A percentile compares a stretch with the other conserved stretches of the same genome.
Evolutionary conservation across 139 green algal species (phyloP).

Genomic region (Asterochloris sp.): DNA sequence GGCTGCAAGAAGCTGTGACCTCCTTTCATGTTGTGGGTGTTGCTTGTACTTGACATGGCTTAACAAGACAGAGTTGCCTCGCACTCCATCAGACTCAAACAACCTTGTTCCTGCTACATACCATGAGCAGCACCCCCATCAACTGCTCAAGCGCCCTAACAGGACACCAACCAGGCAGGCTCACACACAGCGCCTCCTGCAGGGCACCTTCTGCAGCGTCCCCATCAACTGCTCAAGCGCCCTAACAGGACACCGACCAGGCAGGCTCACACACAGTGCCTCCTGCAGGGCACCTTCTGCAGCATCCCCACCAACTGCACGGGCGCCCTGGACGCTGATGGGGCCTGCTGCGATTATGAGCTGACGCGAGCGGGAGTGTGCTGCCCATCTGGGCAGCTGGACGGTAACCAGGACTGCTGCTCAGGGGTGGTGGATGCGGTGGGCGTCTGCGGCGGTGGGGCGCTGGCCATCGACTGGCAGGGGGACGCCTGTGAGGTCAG

Average conservation of each 20-base stretch:
- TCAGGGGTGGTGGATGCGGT: slow-evolving; percentile 3
- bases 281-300: slow-evolving; percentile 7
- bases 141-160: too few relatives aligned
- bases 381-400: neutral
- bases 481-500: neutral
- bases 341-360: slow-evolving; percentile 10
- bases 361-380: neutral
- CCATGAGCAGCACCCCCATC: too few relatives aligned
- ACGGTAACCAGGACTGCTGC: slow-evolving; percentile 9
- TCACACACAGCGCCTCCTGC: neutral
- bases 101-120: too few relatives aligned
- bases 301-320: slow-evolving; percentile 2
- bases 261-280: neutral
- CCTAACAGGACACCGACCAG: too few relatives aligned
- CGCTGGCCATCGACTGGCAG: slow-evolving; percentile 10
- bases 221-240: too few relatives aligned
- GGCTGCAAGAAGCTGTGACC: too few relatives aligned
- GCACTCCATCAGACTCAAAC: too few relatives aligned
- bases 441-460: neutral
- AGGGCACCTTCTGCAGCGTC: too few relatives aligned
- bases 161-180: too few relatives aligned
- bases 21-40: too few relatives aligned
- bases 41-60: too few relatives aligned
- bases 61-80: too few relatives aligned
- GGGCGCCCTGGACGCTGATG: neutral